These are phyloP conservation scores for Iberis pinnata DNA, from an alignment of 345 rosid species.

Conservation along the genomic window DNA sequence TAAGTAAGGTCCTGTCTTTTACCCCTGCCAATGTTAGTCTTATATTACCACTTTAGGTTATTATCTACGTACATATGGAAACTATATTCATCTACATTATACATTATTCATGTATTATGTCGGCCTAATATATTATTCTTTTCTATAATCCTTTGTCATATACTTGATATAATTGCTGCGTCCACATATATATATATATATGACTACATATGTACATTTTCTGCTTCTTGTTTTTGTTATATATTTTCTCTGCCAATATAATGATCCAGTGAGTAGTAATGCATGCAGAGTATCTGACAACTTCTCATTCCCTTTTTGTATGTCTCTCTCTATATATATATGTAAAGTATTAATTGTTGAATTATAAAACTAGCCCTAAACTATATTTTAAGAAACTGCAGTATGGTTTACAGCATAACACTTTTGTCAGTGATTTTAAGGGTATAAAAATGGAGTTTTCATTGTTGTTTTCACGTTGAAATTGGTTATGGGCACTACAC, in stretches of 20 bases:
- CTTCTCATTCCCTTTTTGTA: conserved; percentile 18
- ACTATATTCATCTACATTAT: conserved; percentile 8
- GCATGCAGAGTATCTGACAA: conserved; percentile 34
- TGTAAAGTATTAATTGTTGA: neutral
- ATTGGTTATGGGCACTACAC: conserved; percentile 1
- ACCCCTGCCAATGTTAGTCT: conserved; percentile 22
- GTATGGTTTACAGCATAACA: conserved; percentile 14
- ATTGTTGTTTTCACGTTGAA: neutral
- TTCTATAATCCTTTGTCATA: conserved; percentile 1
- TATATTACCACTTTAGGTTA: conserved; percentile 29
- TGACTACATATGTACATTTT: conserved; percentile 21
- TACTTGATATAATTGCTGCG: neutral
- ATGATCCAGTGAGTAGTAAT: conserved; percentile 38
- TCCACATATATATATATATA: too few species aligned
- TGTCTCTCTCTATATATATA: neutral
- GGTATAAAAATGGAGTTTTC: conserved; percentile 13
- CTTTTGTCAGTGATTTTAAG: conserved; percentile 25
- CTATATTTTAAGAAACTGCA: conserved; percentile 17
- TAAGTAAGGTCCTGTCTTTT: conserved; percentile 24
- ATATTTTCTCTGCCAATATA: conserved; percentile 17
- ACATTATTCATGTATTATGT: conserved; percentile 3
- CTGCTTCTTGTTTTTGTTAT: conserved; percentile 22
- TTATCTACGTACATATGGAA: conserved; percentile 3
- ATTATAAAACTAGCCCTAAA: neutral
- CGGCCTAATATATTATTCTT: neutral